Evolutionary conservation across 2,329 filamentous ascomycete genomes (phyloP), one percentile per base, ranked within the genome.

Genomic region (Pestalotiopsis sp.): DNA sequence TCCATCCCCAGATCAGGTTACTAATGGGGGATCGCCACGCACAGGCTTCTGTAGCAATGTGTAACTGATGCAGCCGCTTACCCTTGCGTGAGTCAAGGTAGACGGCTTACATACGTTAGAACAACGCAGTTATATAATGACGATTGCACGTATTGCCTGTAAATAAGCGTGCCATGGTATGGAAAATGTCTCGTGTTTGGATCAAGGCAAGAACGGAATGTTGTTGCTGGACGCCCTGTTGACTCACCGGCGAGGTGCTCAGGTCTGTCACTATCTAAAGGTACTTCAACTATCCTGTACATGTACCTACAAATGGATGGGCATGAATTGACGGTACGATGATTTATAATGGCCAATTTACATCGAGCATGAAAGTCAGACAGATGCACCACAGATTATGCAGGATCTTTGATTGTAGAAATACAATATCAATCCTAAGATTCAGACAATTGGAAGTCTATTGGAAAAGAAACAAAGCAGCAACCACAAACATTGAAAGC

Each of bases 201-300:
- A 58, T 31, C 23, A 36, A 36, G 14, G 49, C 14, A 27, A 13
- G 27, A 41, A 11, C 61, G 65, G 23, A 69, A 65, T 63, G 49
- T 25, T n/a, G 39, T 27, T 6, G 14, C 25, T n/a, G 45, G 23
- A 13, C 27, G 36, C 23, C 56, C 49, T 49, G 25, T 66, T 68
- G 69, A 70, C 56, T 70, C 69, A 68, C 59, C 69, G 69, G 69
- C 63, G 27, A 68, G 38, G 61, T 13, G 25, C n/a, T 36, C 14
- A 36, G n/a, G 2, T 62, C 11, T 13, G 14, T 20, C 27, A 20
- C 36, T 20, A 39, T 27, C 57, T 59, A 12, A 2, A 27, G n/a
- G 57, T 59, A 59, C 57, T 59, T 59, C 3, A 25, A 23, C 13
- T 13, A 14, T 23, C 2, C 7, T 13, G 59, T 36, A 36, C 14